Percentiles rank a stretch among this genome's conserved stretches.
These are phyloP conservation scores for Corinectria fuckeliana DNA, from an alignment of 2,329 filamentous ascomycete genomes.

Conservation along the genomic window DNA sequence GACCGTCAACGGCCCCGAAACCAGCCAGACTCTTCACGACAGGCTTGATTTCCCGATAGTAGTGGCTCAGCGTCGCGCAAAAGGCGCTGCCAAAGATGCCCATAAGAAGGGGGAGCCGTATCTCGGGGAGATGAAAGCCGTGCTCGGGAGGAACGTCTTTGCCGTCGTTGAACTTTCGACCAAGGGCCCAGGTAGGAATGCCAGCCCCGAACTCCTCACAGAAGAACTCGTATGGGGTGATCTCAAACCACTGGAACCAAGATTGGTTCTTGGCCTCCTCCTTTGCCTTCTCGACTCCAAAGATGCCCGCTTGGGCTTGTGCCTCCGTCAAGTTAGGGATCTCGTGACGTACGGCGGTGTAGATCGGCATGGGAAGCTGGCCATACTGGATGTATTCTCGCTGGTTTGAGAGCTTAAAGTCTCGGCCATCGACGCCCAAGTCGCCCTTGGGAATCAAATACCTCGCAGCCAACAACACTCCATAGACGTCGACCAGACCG, in stretches of 20 bases:
- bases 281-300: conserved; percentile 56
- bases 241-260: conserved; percentile 99
- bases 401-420: conserved; percentile 93
- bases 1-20: conserved; percentile 77
- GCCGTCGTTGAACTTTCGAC: conserved; percentile 80
- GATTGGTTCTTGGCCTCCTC: conserved; percentile 67
- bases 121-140: conserved; percentile 78
- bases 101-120: conserved; percentile 82
- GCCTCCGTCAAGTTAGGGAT: conserved; percentile 70
- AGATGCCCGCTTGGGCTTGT: conserved; percentile 27
- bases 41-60: conserved; percentile 93
- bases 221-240: conserved; percentile 93
- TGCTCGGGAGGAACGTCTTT: conserved; percentile 58
- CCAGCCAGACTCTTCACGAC: conserved; percentile 77
- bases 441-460: conserved; percentile 85
- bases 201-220: conserved; percentile 91
- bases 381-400: conserved; percentile 77
- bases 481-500: conserved; percentile 93
- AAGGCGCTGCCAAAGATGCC: conserved; percentile 98
- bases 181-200: conserved; percentile 93
- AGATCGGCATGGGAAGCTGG: conserved; percentile 87
- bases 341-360: conserved; percentile 93
- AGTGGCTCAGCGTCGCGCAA: conserved; percentile 93
- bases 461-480: conserved; percentile 81
- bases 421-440: conserved; percentile 71